Conservation (phyloP, 179 eudicot genomes). For the Silene noctiflora region DNA sequence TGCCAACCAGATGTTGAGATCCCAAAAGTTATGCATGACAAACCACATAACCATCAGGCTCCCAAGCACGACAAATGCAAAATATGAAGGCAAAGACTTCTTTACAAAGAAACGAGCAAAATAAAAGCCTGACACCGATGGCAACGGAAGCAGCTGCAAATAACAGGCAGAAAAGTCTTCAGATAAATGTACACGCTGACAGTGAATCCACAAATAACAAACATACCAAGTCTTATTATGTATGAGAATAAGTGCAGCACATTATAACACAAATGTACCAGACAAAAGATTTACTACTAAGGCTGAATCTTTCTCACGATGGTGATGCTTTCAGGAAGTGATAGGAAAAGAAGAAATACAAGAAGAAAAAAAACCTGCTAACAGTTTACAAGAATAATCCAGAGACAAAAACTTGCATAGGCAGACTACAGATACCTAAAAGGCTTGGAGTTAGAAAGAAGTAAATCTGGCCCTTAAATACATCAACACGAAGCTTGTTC, state of each 20-base stretch:
- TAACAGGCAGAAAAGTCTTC: slow-evolving; percentile 8
- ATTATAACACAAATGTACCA: neutral
- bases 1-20: slow-evolving; percentile 94
- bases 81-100: slow-evolving; percentile 84
- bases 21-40: slow-evolving; percentile 93
- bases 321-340: too few species aligned
- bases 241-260: neutral
- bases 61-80: slow-evolving; percentile 83
- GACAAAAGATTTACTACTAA: neutral
- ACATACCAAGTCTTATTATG: neutral
- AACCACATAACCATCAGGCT: slow-evolving; percentile 91
- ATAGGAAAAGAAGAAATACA: too few species aligned
- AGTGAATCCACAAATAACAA: neutral
- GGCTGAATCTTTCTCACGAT: neutral
- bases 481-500: too few species aligned
- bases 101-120: slow-evolving; percentile 83
- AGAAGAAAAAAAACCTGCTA: too few species aligned
- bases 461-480: too few species aligned
- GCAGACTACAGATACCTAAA: too few species aligned
- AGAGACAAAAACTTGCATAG: too few species aligned
- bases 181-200: neutral
- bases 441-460: too few species aligned
- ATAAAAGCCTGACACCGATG: slow-evolving; percentile 77
- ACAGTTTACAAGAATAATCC: too few species aligned
- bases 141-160: slow-evolving; percentile 92